A percentile compares a stretch with the other conserved stretches of the same genome.
phyloP scores from a whole-genome alignment of 2,329 filamentous ascomycete species.

The Penicillium sp. region DNA sequence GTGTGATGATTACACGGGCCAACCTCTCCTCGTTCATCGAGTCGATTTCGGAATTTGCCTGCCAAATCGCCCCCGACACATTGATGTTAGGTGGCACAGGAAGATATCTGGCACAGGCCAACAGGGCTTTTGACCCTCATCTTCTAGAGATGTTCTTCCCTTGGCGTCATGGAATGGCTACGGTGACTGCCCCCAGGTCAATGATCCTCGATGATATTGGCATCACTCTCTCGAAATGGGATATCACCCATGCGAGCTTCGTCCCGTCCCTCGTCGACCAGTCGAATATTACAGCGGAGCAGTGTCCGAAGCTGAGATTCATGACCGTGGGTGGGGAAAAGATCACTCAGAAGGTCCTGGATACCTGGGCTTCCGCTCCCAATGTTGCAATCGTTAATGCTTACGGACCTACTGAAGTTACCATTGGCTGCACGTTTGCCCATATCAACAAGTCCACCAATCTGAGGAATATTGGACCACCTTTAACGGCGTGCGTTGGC shows the following conservation, averaged over 20 bases:
- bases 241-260: conserved; percentile 38
- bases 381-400: conserved; percentile 36
- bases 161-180: conserved; percentile 36
- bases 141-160: conserved; percentile 37
- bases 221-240: conserved; percentile 31
- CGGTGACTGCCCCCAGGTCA: conserved; percentile 30
- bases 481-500: conserved; percentile 29
- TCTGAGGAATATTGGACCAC: conserved; percentile 38
- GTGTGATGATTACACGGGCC: conserved; percentile 84
- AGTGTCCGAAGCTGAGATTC: conserved; percentile 33
- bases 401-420: conserved; percentile 43
- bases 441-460: conserved; percentile 30
- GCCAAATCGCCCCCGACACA: conserved; percentile 31
- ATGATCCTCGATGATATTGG: conserved; percentile 36
- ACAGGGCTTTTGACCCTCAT: conserved; percentile 40
- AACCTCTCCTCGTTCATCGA: conserved; percentile 36
- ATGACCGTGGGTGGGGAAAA: conserved; percentile 43
- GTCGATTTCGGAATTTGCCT: conserved; percentile 33
- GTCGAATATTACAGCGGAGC: conserved; percentile 27
- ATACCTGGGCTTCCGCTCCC: conserved; percentile 35
- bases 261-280: conserved; percentile 35
- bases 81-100: conserved; percentile 31
- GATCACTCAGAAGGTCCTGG: conserved; percentile 38
- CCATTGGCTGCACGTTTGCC: conserved; percentile 39
- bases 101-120: conserved; percentile 40